A percentile compares a stretch with the other conserved stretches of the same genome.
These are phyloP conservation scores for Aspergillus wentii DNA, from an alignment of 495 filamentous ascomycete genomes.

Conservation along the genomic window DNA sequence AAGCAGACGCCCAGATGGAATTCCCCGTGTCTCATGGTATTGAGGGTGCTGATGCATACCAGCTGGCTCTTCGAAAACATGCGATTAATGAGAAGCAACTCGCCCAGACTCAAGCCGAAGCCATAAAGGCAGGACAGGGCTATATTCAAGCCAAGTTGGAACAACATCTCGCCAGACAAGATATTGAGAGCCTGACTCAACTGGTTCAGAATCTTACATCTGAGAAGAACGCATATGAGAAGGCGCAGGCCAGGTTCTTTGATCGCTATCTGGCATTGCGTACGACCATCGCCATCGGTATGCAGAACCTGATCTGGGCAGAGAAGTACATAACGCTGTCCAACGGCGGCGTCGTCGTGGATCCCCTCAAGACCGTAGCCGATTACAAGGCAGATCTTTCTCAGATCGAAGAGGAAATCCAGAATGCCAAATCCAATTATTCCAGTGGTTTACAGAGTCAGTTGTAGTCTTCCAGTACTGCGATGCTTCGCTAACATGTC, in stretches of 20 bases:
- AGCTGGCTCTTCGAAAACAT: neutral
- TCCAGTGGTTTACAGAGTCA: no score
- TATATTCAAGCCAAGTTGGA: neutral
- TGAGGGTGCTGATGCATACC: neutral
- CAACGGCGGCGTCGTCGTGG: neutral
- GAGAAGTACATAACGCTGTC: slow-evolving; percentile 1
- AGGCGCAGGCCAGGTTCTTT: no score
- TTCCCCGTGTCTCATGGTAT: neutral
- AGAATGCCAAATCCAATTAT: no score
- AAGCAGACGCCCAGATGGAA: neutral
- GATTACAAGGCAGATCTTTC: no score
- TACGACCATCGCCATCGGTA: neutral
- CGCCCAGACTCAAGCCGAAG: neutral
- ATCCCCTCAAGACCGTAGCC: no score
- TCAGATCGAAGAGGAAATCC: no score
- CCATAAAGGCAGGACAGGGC: neutral
- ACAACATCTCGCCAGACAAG: neutral
- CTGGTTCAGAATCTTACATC: no score
- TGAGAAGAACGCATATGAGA: no score
- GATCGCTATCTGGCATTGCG: no score
- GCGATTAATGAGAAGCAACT: neutral
- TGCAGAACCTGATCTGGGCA: slow-evolving; percentile 5
- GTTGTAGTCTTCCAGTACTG: no score
- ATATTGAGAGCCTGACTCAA: no score
- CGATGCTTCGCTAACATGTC: no score